phyloP scores from a whole-genome alignment of 2,329 filamentous ascomycete species.

The Fusarium haematococcum region DNA sequence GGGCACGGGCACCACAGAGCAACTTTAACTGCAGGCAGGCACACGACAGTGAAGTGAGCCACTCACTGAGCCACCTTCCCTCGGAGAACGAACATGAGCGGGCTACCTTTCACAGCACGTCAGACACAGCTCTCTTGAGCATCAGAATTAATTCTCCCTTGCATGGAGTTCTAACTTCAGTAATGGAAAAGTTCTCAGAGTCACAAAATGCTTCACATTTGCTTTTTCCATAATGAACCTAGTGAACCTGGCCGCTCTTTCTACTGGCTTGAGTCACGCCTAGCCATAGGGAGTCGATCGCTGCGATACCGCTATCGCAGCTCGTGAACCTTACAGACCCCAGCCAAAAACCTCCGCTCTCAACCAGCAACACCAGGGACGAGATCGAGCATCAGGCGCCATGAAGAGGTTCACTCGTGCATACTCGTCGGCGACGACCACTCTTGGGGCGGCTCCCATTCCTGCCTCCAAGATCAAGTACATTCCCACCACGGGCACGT shows the following conservation, averaged over 20 bases:
- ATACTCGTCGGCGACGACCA: slow-evolving; percentile 47
- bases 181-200: background rate
- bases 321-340: slow-evolving; percentile 15
- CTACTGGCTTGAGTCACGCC: slow-evolving; percentile 1
- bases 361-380: slow-evolving; percentile 26
- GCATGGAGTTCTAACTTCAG: background rate
- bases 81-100: background rate
- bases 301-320: slow-evolving; percentile 41
- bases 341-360: slow-evolving; percentile 24
- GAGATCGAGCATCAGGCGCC: slow-evolving; percentile 19
- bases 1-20: background rate
- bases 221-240: background rate
- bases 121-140: background rate
- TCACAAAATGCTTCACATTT: background rate
- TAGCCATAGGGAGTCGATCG: slow-evolving; percentile 20
- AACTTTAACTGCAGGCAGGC: background rate
- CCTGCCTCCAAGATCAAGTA: slow-evolving; percentile 90
- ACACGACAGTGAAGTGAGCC: slow-evolving; percentile 2
- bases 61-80: background rate
- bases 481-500: slow-evolving; percentile 84
- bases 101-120: background rate
- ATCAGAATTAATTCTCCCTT: background rate
- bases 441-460: slow-evolving; percentile 55
- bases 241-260: background rate
- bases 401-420: slow-evolving; percentile 51